A percentile compares a stretch with the other conserved stretches of the same genome.
These are phyloP conservation scores for Aureobasidium lini DNA, from an alignment of 2,329 filamentous ascomycete species.

Conservation along the genomic window DNA sequence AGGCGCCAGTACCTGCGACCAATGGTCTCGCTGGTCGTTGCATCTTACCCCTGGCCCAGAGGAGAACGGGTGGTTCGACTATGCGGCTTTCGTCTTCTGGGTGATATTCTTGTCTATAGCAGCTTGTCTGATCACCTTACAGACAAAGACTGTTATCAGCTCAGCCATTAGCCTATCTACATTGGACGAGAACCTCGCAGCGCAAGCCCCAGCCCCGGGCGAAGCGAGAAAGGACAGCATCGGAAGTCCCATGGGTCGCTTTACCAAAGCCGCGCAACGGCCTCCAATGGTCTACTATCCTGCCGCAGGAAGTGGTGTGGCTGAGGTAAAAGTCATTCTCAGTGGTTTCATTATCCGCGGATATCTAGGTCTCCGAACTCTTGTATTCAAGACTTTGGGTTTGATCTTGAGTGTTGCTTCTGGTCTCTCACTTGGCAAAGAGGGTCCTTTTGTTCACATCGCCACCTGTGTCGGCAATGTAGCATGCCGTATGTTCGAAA, in stretches of 20 bases:
- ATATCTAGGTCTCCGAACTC: conserved; percentile 80
- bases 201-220: conserved; percentile 34
- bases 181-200: conserved; percentile 83
- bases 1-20: conserved; percentile 46
- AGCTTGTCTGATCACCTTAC: conserved; percentile 73
- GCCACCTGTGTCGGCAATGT: conserved; percentile 94
- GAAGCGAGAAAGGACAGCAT: conserved; percentile 31
- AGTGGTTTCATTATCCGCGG: conserved; percentile 96
- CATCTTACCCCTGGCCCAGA: conserved; percentile 42
- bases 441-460: conserved; percentile 95
- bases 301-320: conserved; percentile 90
- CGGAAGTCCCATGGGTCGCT: conserved; percentile 34
- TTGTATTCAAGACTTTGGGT: conserved; percentile 75
- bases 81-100: conserved; percentile 63
- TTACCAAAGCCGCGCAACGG: conserved; percentile 31
- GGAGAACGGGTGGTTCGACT: conserved; percentile 61
- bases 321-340: conserved; percentile 95
- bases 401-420: conserved; percentile 86
- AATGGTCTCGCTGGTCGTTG: conserved; percentile 61
- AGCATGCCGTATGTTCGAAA: conserved; percentile 82
- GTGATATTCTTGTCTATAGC: conserved; percentile 62
- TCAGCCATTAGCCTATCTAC: conserved; percentile 81
- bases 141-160: conserved; percentile 89
- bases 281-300: conserved; percentile 91
- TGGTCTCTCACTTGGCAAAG: conserved; percentile 88